Evolutionary conservation across 176 grass and related monocot species (phyloP).

Genomic region (Panicum miliaceum): DNA sequence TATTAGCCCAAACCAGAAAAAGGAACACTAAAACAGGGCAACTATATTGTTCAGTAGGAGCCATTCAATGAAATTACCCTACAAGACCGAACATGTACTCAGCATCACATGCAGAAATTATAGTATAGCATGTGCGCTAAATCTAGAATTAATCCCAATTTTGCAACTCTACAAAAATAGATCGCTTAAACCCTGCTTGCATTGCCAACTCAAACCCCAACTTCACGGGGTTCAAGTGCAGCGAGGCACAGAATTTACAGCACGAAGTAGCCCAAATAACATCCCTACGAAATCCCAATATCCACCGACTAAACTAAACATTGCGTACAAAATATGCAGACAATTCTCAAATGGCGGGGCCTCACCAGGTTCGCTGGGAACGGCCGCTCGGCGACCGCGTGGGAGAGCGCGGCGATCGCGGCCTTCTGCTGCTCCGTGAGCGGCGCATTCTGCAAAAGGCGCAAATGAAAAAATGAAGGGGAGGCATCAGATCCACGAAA

Average conservation of each 20-base stretch:
- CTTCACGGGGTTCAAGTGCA: not conserved
- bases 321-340: not conserved
- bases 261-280: not conserved
- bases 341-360: not conserved
- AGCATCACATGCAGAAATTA: not conserved
- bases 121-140: not conserved
- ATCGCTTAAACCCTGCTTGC: conserved; percentile 1
- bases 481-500: conserved; percentile 58
- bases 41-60: not conserved
- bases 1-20: not conserved
- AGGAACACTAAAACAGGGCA: not conserved
- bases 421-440: conserved; percentile 89
- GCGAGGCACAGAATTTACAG: not conserved
- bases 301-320: not conserved
- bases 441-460: conserved; percentile 68
- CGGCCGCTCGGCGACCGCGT: conserved; percentile 75
- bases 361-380: conserved; percentile 84
- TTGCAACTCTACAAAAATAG: not conserved
- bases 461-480: conserved; percentile 4
- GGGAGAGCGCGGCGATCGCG: conserved; percentile 84
- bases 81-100: not conserved
- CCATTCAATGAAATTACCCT: not conserved
- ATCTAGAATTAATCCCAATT: not conserved
- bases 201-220: conserved; percentile 3
- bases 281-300: not conserved